Evolutionary conservation across 2,329 filamentous ascomycete species (phyloP).

Genomic region (Fusarium nodosum): DNA sequence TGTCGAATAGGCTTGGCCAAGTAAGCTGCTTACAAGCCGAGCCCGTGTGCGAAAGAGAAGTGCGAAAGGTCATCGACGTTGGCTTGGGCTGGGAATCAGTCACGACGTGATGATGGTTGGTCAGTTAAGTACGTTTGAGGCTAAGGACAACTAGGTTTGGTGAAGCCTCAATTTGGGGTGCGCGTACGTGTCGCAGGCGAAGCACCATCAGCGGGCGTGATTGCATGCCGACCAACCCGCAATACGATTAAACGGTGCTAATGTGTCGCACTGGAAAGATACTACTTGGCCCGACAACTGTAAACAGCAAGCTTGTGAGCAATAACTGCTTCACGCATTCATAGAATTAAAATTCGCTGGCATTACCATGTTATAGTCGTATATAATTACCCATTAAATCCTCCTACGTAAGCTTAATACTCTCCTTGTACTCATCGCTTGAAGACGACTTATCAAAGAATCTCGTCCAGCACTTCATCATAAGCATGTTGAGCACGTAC

Average conservation of each 20-base stretch:
- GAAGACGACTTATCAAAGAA: conserved; percentile 22
- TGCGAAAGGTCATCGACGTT: neutral
- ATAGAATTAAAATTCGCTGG: conserved; percentile 21
- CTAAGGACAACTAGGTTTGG: neutral
- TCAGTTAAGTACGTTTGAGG: neutral
- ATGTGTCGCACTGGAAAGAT: neutral
- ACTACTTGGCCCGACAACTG: neutral
- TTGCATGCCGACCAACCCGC: neutral
- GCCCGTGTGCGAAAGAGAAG: neutral
- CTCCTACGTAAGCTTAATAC: conserved; percentile 41
- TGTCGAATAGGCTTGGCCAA: neutral
- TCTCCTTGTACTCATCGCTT: conserved; percentile 36
- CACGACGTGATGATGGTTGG: neutral
- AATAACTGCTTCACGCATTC: neutral
- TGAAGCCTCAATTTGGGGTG: neutral
- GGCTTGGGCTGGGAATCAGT: neutral
- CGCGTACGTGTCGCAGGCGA: conserved; percentile 12
- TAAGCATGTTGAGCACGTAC: conserved; percentile 34
- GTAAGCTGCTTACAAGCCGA: neutral
- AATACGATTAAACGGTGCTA: neutral
- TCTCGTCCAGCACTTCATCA: conserved; percentile 31
- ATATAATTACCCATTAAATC: conserved; percentile 12
- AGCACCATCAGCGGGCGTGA: neutral
- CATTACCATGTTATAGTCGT: conserved; percentile 35
- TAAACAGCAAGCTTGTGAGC: neutral